These are phyloP conservation scores for Aspergillus jensenii DNA, from an alignment of 2,329 filamentous ascomycete species.

Conservation along the genomic window DNA sequence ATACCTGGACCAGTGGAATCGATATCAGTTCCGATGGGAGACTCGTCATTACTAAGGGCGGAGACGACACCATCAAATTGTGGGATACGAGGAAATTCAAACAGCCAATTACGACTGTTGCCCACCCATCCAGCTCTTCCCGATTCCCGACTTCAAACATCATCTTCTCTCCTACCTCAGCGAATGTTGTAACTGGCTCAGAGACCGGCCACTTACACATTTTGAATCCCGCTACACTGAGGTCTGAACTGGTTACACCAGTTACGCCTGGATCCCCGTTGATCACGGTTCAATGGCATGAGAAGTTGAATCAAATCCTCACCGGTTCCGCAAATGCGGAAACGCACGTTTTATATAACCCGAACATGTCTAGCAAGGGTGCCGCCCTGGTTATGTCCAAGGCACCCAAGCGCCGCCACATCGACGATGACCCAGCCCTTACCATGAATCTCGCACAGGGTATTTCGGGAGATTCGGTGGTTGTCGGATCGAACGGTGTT, in stretches of 20 bases:
- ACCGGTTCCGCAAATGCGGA: slow-evolving; percentile 90
- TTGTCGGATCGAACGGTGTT: slow-evolving; percentile 68
- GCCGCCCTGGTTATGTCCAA: slow-evolving; percentile 88
- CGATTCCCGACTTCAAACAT: slow-evolving; percentile 86
- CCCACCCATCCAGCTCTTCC: slow-evolving; percentile 78
- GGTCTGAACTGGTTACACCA: slow-evolving; percentile 78
- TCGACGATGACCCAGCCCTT: slow-evolving; percentile 86
- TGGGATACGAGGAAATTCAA: slow-evolving; percentile 99
- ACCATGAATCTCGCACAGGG: slow-evolving; percentile 82
- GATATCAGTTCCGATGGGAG: slow-evolving; percentile 89
- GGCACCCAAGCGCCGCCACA: slow-evolving; percentile 89
- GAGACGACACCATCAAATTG: slow-evolving; percentile 88
- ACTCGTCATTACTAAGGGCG: slow-evolving; percentile 85
- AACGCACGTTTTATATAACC: slow-evolving; percentile 87
- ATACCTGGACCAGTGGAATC: slow-evolving; percentile 89
- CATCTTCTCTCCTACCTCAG: slow-evolving; percentile 79
- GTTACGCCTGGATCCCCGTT: slow-evolving; percentile 83
- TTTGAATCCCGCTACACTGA: slow-evolving; percentile 86
- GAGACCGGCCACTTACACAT: slow-evolving; percentile 84
- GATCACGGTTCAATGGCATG: slow-evolving; percentile 86
- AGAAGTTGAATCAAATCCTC: slow-evolving; percentile 92
- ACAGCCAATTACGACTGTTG: slow-evolving; percentile 74
- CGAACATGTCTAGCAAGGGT: slow-evolving; percentile 74
- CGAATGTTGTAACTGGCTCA: slow-evolving; percentile 86
- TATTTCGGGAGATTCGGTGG: slow-evolving; percentile 78